Evolutionary conservation across 257 asterid genomes (phyloP).

Genomic region (Gynochthodes officinalis): DNA sequence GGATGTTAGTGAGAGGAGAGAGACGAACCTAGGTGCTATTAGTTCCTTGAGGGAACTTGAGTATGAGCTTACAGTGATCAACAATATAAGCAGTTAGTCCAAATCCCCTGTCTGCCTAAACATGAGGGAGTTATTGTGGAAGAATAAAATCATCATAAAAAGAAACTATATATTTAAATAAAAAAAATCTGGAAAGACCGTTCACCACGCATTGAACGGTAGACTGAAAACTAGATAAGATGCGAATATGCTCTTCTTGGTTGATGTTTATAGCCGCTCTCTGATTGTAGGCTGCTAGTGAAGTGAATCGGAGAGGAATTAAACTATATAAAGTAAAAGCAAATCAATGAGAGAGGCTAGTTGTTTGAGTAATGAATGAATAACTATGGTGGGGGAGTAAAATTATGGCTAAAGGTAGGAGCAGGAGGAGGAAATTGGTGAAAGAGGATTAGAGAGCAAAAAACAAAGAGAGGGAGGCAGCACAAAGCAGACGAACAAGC

Average conservation of each 20-base stretch:
- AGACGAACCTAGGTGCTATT: constrained; percentile 91
- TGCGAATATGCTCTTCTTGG: constrained; percentile 32
- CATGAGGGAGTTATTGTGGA: constrained; percentile 18
- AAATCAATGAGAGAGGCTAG: too few species aligned
- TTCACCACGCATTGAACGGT: constrained; percentile 77
- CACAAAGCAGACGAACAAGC: constrained; percentile 56
- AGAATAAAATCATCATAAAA: constrained; percentile 4
- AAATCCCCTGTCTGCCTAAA: constrained; percentile 89
- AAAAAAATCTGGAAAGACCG: neutral
- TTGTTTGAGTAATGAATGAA: neutral
- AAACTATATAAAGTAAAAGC: neutral
- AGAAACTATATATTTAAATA: neutral
- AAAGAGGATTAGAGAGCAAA: constrained; percentile 59
- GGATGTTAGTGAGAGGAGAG: constrained; percentile 8
- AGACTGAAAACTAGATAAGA: constrained; percentile 70
- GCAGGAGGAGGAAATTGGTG: constrained; percentile 28
- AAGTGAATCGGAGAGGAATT: too few species aligned
- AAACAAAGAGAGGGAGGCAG: constrained; percentile 65
- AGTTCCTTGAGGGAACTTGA: constrained; percentile 92
- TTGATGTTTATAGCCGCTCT: constrained; percentile 14
- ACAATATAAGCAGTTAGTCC: constrained; percentile 86
- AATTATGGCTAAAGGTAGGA: neutral
- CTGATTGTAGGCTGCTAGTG: constrained; percentile 33
- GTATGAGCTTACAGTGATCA: constrained; percentile 86
- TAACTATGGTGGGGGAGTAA: neutral